Percentiles rank a stretch among this genome's conserved stretches.
phyloP scores from a whole-genome alignment of 345 rosid genomes.

The Citrus sinensis region DVS_A1.0 CM039164.1:3711001-3711500 shows the following conservation, averaged over 20 bases:
- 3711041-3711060: background rate
- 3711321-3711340: too few species aligned
- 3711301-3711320: too few species aligned
- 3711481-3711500: slow-evolving; percentile 27
- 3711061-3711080: background rate
- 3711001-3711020: slow-evolving; percentile 1
- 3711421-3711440: background rate
- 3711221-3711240: too few species aligned
- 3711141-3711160: background rate
- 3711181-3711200: background rate
- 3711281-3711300: too few species aligned
- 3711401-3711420: background rate
- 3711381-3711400: too few species aligned
- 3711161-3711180: background rate
- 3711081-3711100: slow-evolving; percentile 12
- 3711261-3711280: too few species aligned
- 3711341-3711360: too few species aligned
- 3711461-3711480: background rate
- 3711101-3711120: background rate
- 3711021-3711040: slow-evolving; percentile 8
- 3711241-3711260: too few species aligned
- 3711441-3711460: slow-evolving; percentile 13
- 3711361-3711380: too few species aligned
- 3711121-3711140: background rate
- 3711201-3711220: too few species aligned